Base-by-base conservation (phyloP, 345 rosid genomes). In the Euclidium syriacum region DNA sequence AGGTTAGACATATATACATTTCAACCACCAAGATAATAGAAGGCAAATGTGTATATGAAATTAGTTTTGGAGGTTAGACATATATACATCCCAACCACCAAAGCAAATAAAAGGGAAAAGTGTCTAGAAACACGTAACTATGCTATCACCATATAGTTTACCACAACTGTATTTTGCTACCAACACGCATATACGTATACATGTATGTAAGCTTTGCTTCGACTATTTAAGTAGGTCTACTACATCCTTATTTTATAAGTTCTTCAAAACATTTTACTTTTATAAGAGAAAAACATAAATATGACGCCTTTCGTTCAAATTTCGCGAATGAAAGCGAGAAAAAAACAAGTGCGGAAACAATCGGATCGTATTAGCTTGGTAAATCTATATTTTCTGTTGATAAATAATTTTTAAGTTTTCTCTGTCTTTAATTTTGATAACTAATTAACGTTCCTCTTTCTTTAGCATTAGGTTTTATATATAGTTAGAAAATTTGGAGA, bases 21-120 rank as follows among this genome's bases (percentile, higher is more conserved):
- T n/a, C n/a, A n/a, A n/a, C n/a, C n/a, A n/a, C n/a, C n/a, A n/a
- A n/a, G n/a, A n/a, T n/a, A n/a, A n/a, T n/a, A n/a, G n/a, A n/a
- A n/a, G n/a, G n/a, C n/a, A n/a, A 42, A 67, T 11, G 18, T 39
- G 3, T 57, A 30, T 22, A 8, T 9, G 51, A 58, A 29, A 35
- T n/a, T n/a, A n/a, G 2, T 16, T 27, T 39, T 56, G 75, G 75
- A 63, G 69, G 75, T 63, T 71, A 62, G 64, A 56, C 52, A 30
- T 54, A 18, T 17, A 27, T 44, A 54, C 36, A 29, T 62, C 58
- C 15, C 75, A 71, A 71, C 75, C 75, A 55, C 75, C 75, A 63
- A 54, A 44, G 42, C 2, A 42, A 27, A 38, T 14, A 15, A 58
- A 11, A 23, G 10, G 9, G 4, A 12, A 49, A 49, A 36, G 32